phyloP scores from a whole-genome alignment of 768 basidiomycete species.

The Tremella yokohamensis region DNA sequence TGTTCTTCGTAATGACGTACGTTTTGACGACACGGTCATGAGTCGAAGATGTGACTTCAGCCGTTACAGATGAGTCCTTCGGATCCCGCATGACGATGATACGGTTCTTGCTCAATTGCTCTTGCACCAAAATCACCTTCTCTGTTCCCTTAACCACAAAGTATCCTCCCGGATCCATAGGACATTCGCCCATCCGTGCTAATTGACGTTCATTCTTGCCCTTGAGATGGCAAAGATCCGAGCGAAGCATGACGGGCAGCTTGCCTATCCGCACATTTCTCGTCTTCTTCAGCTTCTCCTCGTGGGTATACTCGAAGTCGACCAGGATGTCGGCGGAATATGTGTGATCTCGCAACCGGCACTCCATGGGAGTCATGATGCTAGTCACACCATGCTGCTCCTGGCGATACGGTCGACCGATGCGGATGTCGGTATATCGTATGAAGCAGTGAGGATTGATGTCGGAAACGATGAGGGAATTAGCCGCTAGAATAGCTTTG shows the following conservation, averaged over 20 bases:
- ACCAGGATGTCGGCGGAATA: conserved; percentile 91
- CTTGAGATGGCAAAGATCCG: conserved; percentile 87
- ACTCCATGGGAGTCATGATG: conserved; percentile 91
- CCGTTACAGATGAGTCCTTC: conserved; percentile 84
- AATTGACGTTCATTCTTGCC: conserved; percentile 72
- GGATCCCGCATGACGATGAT: conserved; percentile 96
- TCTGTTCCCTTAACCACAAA: conserved; percentile 99
- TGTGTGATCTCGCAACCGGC: conserved; percentile 88
- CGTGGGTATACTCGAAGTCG: conserved; percentile 90
- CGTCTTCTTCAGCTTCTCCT: conserved; percentile 78
- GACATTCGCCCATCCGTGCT: conserved; percentile 95
- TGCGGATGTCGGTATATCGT: conserved; percentile 90
- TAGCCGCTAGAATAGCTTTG: conserved; percentile 68
- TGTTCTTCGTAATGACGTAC: conserved; percentile 91
- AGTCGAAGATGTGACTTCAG: conserved; percentile 84
- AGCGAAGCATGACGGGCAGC: conserved; percentile 92
- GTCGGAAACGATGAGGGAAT: conserved; percentile 70
- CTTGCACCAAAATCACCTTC: conserved; percentile 98
- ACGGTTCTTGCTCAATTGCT: conserved; percentile 96
- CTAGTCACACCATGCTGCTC: conserved; percentile 66
- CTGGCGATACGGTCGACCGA: conserved; percentile 65
- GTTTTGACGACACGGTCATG: conserved; percentile 83
- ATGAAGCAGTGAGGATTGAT: conserved; percentile 92
- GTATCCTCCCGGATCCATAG: conserved; percentile 97
- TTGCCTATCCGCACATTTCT: conserved; percentile 82